phyloP scores from a whole-genome alignment of 2,329 filamentous ascomycete species.

The Incumbomyces lentus region DNA sequence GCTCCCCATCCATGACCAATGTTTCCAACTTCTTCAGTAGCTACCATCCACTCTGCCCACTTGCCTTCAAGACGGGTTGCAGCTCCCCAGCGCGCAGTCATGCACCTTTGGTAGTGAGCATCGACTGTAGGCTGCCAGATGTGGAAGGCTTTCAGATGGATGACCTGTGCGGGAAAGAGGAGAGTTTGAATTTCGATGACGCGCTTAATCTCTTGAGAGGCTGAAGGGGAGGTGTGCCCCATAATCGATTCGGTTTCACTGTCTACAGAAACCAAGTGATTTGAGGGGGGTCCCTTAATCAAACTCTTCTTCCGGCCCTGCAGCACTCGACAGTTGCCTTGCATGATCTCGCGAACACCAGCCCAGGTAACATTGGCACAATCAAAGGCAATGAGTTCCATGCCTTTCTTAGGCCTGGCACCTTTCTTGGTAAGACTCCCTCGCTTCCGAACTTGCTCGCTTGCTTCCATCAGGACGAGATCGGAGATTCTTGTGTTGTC shows the following conservation, averaged over 20 bases:
- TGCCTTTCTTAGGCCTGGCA: constrained; percentile 46
- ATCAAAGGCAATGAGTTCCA: constrained; percentile 78
- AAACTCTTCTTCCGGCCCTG: constrained; percentile 18
- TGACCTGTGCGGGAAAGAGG: constrained; percentile 65
- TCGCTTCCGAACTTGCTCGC: constrained; percentile 63
- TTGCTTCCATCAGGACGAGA: constrained; percentile 73
- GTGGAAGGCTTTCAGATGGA: constrained; percentile 86
- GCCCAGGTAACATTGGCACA: constrained; percentile 89
- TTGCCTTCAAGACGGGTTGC: constrained; percentile 75
- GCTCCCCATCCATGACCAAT: constrained; percentile 46
- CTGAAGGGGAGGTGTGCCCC: neutral
- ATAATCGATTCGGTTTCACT: constrained; percentile 1
- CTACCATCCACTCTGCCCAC: constrained; percentile 92
- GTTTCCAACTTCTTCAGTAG: constrained; percentile 70
- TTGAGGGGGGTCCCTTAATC: constrained; percentile 1
- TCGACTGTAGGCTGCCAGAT: constrained; percentile 92
- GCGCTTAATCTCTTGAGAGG: constrained; percentile 12
- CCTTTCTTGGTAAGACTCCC: constrained; percentile 37
- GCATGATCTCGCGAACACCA: constrained; percentile 76
- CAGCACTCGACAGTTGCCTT: constrained; percentile 65
- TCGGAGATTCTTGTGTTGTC: constrained; percentile 92
- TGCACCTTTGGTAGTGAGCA: constrained; percentile 78
- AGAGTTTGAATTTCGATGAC: constrained; percentile 23
- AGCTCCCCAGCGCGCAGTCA: constrained; percentile 62
- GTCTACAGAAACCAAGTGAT: constrained; percentile 1